Base-by-base conservation (phyloP, 2,329 filamentous ascomycete species). In the Trichoderma gracile region DNA sequence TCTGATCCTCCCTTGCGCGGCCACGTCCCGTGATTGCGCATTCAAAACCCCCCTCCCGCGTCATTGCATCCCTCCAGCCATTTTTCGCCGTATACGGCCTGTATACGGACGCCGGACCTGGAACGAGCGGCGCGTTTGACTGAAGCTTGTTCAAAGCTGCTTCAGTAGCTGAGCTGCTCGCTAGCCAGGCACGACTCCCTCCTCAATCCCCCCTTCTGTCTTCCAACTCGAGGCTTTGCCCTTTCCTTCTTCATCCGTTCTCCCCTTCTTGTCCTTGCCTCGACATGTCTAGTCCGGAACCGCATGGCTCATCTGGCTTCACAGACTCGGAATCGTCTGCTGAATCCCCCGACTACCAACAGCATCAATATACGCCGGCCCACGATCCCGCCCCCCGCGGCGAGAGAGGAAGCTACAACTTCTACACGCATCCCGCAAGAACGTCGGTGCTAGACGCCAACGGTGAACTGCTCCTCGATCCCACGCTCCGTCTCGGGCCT, bases 391-490 rank as follows among this genome's bases (percentile, higher is more conserved):
- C 58, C 78, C 76, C 69, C 80, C 78, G 53, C 45, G 66, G 54
- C 45, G 50, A 62, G 56, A 57, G 49, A 49, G 49, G 53, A 67
- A 84, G 84, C 71, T 82, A 84, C 3, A 83, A 87, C 21, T 72
- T 72, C 64, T 71, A 72, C 65, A 69, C 69, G 17, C 73, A 75
- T 65, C 74, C 73, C 47, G 68, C 73, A 42, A 74, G 74, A 63
- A 73, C 72, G 25, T 76, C 75, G 69, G 79, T 89, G 40, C 75
- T 85, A 68, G 84, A 84, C 75, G 79, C 78, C 67, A 74, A 76
- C 69, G 78, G 79, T 68, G 76, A 76, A 52, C 67, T 77, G 12
- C 65, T 68, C 52, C 65, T 71, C 46, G 67, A 67, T 27, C 50
- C 66, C 25, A 49, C 54, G 19, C 42, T 66, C 45, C 60, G 62